Evolutionary conservation across 2,329 filamentous ascomycete genomes (phyloP), one percentile per base, ranked within the genome.

Genomic region (Hirsutella minnesotensis): DNA sequence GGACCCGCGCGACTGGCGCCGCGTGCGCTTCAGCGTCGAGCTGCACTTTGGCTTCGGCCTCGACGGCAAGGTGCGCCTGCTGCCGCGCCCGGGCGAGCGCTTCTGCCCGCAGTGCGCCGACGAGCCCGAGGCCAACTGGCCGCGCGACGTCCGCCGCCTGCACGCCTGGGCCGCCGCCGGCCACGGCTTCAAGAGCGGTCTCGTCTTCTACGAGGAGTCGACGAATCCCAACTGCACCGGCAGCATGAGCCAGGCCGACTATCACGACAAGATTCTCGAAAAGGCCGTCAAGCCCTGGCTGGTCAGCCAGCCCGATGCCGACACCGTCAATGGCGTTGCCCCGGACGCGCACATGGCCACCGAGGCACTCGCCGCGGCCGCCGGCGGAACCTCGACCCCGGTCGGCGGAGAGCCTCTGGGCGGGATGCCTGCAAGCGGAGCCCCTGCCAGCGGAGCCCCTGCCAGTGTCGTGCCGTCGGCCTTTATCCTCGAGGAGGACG

Each of bases 1-100:
- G 3, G 48, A 56, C n/a, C 47, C 51, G 3, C 51, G 53, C 29
- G 54, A 59, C 34, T 64, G 61, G 61, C 55, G 53, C 38, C 39
- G 39, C 15, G 49, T 64, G 16, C 53, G 61, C 4, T 64, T 64
- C 51, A 63, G 60, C 44, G 52, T 54, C 12, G 61, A 64, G 49
- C 50, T 64, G 39, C 61, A 64, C 44, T 64, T 64, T 48, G 61
- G 58, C 2, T 62, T 64, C 45, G 61, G 60, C 12, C 55, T 61
- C 12, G 60, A 64, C 40, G 61, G 61, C 36, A 55, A 51, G 44
- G 55, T 64, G 53, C 55, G 61, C 3, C 46, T 64, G 12, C 44
- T 62, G 7, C 61, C 61, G 10, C 46, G 58, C 22, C 43, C 56
- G 10, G 61, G 61, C n/a, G 60, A 64, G 51, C 52, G 49, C 34